Evolutionary conservation across 768 basidiomycete genomes (phyloP).

Genomic region (Pholiota conissans): DNA sequence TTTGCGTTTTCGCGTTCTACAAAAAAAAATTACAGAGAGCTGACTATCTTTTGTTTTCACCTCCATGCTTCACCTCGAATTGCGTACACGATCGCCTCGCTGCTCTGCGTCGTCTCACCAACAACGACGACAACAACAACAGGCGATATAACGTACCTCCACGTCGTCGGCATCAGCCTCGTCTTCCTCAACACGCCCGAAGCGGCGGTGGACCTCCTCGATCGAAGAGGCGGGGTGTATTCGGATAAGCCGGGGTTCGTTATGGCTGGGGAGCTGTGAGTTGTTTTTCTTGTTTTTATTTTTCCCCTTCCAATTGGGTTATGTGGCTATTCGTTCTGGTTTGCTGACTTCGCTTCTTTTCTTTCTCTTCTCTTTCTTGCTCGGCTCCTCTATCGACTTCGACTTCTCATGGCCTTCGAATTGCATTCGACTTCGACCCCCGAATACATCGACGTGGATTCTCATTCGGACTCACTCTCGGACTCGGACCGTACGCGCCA

Average conservation of each 20-base stretch:
- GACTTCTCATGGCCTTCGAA: no score
- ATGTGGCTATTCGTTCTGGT: neutral
- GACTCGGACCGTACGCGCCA: neutral
- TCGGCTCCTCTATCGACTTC: neutral
- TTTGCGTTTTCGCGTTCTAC: no score
- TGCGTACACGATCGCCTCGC: no score
- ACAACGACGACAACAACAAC: conserved; percentile 6
- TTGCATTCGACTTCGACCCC: no score
- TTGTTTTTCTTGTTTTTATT: conserved; percentile 14
- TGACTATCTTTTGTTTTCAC: no score
- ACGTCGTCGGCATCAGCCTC: conserved; percentile 64
- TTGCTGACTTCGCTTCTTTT: no score
- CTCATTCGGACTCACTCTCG: neutral
- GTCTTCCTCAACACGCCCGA: conserved; percentile 66
- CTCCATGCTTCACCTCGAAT: no score
- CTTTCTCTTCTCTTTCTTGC: neutral
- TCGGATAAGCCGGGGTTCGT: conserved; percentile 71
- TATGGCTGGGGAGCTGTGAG: conserved; percentile 73
- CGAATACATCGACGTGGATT: no score
- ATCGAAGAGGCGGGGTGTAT: conserved; percentile 70
- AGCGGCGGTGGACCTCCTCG: conserved; percentile 62
- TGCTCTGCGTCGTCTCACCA: neutral
- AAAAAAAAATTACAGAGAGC: no score
- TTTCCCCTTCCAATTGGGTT: no score
- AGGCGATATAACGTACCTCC: conserved; percentile 69